Conservation (phyloP, 805 yeast genomes). For the Metschnikowia sp. region DNA sequence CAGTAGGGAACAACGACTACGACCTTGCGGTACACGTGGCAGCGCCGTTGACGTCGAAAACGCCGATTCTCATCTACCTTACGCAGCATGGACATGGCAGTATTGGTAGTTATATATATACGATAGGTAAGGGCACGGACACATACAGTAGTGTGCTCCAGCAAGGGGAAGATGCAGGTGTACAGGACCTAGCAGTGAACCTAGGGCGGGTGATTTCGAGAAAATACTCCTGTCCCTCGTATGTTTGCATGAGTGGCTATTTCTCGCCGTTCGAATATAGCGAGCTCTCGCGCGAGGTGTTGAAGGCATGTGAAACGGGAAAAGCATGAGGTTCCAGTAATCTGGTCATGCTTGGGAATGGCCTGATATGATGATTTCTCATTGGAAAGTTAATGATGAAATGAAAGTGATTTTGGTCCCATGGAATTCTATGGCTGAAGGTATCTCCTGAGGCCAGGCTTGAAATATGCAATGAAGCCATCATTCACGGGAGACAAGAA, state of each 20-base stretch:
- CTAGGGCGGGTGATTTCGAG: conserved; percentile 40
- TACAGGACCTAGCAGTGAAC: conserved; percentile 43
- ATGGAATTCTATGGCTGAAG: too few species aligned
- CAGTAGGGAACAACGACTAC: conserved; percentile 15
- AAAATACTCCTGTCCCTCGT: conserved; percentile 41
- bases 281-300: conserved; percentile 12
- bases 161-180: conserved; percentile 37
- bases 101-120: conserved; percentile 45
- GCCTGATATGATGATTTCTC: too few species aligned
- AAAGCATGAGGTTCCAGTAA: neutral
- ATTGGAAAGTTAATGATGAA: too few species aligned
- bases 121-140: conserved; percentile 29
- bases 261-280: conserved; percentile 20
- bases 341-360: too few species aligned
- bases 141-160: conserved; percentile 42
- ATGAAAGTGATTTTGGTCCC: too few species aligned
- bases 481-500: too few species aligned
- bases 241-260: conserved; percentile 43
- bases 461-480: too few species aligned
- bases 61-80: conserved; percentile 30
- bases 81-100: conserved; percentile 23
- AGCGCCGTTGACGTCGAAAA: conserved; percentile 7
- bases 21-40: conserved; percentile 11
- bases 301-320: conserved; percentile 6
- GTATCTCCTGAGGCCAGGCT: too few species aligned